Evolutionary conservation across 2,329 filamentous ascomycete genomes (phyloP).

Genomic region (Penicillium sp.): DNA sequence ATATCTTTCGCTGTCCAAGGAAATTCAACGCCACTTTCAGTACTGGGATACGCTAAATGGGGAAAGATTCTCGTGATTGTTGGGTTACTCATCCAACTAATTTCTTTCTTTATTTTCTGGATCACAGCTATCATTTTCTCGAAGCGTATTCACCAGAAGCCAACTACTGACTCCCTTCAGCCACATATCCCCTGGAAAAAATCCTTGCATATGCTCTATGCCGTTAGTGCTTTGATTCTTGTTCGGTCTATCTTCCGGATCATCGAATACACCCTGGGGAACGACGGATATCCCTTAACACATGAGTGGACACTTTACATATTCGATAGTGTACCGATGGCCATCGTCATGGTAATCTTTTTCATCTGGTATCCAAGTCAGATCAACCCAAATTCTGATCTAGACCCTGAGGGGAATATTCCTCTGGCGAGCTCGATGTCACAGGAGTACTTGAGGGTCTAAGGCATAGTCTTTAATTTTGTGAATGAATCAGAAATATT

Average conservation of each 20-base stretch:
- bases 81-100: constrained; percentile 33
- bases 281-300: constrained; percentile 44
- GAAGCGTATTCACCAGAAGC: constrained; percentile 17
- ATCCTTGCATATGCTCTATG: constrained; percentile 26
- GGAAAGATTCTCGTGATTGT: constrained; percentile 23
- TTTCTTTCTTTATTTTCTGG: constrained; percentile 32
- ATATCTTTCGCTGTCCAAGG: constrained; percentile 54
- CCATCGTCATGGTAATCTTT: constrained; percentile 20
- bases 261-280: constrained; percentile 54
- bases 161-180: constrained; percentile 11
- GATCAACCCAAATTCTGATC: not conserved
- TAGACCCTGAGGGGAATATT: not conserved
- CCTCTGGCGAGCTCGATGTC: too few relatives aligned
- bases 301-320: constrained; percentile 52
- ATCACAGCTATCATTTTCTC: constrained; percentile 27
- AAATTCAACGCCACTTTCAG: constrained; percentile 14
- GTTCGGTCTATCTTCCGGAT: constrained; percentile 52
- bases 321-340: constrained; percentile 51
- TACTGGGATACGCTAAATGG: constrained; percentile 24
- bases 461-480: too few relatives aligned
- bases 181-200: constrained; percentile 15
- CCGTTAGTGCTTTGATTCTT: constrained; percentile 41
- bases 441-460: too few relatives aligned
- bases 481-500: too few relatives aligned
- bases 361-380: constrained; percentile 18